Evolutionary conservation across 1,284 basidiomycete genomes (phyloP).

Genomic region (Ganoderma leucocontextum): DNA sequence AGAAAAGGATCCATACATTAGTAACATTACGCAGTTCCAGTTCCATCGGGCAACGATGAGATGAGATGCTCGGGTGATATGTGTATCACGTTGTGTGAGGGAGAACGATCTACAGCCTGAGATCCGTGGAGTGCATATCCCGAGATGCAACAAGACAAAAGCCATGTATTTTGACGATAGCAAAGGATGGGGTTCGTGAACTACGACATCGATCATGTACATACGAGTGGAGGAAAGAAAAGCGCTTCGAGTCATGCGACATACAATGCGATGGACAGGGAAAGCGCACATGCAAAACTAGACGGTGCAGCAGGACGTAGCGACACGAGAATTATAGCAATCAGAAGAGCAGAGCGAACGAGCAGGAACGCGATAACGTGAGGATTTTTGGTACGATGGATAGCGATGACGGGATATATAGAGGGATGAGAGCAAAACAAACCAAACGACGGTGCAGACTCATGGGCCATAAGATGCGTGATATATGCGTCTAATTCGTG

Average conservation of each 20-base stretch:
- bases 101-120: background rate
- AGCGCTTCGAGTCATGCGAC: background rate
- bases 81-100: background rate
- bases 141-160: background rate
- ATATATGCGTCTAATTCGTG: background rate
- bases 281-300: background rate
- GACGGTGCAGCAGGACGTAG: background rate
- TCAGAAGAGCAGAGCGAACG: background rate
- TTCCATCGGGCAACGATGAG: background rate
- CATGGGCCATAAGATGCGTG: background rate
- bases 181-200: background rate
- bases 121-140: background rate
- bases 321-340: background rate
- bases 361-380: background rate
- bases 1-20: background rate
- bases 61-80: background rate
- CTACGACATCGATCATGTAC: background rate
- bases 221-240: background rate
- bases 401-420: background rate
- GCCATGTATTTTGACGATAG: background rate
- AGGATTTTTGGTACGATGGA: background rate
- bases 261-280: background rate
- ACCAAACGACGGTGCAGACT: background rate
- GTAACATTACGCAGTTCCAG: background rate
- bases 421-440: slow-evolving; percentile 1